Conservation (phyloP, 2,329 filamentous ascomycete species). For the Eurotiales sp. region DNA sequence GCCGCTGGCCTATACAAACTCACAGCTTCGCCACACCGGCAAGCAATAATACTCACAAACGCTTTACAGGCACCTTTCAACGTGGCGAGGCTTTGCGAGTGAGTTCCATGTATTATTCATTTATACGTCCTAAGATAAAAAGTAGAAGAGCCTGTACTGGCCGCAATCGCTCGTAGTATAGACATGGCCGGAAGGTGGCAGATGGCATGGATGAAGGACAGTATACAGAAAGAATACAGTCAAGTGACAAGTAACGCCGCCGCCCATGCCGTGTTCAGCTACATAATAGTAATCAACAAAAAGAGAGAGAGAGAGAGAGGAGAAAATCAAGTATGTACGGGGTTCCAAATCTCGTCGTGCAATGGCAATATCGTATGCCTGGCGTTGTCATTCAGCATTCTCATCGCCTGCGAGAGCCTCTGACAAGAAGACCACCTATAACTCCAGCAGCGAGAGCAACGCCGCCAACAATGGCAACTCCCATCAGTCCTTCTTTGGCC, state of each 20-base stretch:
- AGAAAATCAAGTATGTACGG: constrained; percentile 8
- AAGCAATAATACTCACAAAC: too few relatives aligned
- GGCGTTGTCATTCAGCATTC: too few relatives aligned
- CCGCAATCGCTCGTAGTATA: neutral
- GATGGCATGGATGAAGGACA: neutral
- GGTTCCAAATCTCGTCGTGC: constrained; percentile 6
- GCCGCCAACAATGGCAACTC: constrained; percentile 90
- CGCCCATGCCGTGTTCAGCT: constrained; percentile 17
- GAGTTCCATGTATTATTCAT: too few relatives aligned
- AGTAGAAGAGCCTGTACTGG: neutral
- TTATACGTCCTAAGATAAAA: too few relatives aligned
- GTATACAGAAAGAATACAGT: constrained; percentile 2
- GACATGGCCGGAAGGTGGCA: neutral
- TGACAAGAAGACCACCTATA: constrained; percentile 80
- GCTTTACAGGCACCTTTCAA: too few relatives aligned
- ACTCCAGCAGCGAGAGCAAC: constrained; percentile 91
- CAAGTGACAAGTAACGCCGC: constrained; percentile 16
- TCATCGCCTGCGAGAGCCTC: constrained; percentile 63
- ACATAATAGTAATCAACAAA: constrained; percentile 7
- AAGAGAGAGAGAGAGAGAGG: neutral
- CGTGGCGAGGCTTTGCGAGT: too few relatives aligned
- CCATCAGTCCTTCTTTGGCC: constrained; percentile 86
- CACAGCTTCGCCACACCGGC: constrained; percentile 11
- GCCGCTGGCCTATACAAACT: neutral
- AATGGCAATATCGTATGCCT: neutral